Evolutionary conservation across 2,329 filamentous ascomycete genomes (phyloP).

Genomic region (Akanthomyces muscarius): DNA sequence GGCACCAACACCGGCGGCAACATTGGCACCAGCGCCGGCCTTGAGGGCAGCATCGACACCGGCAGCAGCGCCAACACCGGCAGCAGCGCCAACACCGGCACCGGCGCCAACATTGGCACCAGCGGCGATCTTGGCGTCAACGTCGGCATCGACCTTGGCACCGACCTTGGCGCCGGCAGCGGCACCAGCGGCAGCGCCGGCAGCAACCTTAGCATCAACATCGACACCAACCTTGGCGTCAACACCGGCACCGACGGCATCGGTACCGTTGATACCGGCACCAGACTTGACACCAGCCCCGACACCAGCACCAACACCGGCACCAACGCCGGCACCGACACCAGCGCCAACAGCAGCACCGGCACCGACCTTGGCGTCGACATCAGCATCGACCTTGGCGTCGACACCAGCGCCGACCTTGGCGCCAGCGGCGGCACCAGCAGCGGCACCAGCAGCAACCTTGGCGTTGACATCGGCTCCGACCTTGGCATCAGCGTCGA

Average conservation of each 20-base stretch:
- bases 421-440: not conserved
- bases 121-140: not conserved
- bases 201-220: not conserved
- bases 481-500: not conserved
- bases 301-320: not conserved
- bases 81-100: not conserved
- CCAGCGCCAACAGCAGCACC: not conserved
- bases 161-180: not conserved
- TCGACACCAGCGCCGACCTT: not conserved
- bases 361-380: not conserved
- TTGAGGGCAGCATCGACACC: not conserved
- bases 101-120: not conserved
- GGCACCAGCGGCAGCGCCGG: not conserved
- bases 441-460: constrained; percentile 20
- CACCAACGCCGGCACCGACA: not conserved
- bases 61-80: not conserved
- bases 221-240: not conserved
- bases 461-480: constrained; percentile 5
- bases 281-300: not conserved
- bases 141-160: constrained; percentile 18
- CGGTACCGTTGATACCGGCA: not conserved
- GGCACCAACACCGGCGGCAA: not conserved
- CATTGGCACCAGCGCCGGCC: not conserved
- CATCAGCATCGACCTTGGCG: not conserved
- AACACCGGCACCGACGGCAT: not conserved